Conservation (phyloP, 306 rosid species). For the Cotoneaster glaucophyllus region DNA sequence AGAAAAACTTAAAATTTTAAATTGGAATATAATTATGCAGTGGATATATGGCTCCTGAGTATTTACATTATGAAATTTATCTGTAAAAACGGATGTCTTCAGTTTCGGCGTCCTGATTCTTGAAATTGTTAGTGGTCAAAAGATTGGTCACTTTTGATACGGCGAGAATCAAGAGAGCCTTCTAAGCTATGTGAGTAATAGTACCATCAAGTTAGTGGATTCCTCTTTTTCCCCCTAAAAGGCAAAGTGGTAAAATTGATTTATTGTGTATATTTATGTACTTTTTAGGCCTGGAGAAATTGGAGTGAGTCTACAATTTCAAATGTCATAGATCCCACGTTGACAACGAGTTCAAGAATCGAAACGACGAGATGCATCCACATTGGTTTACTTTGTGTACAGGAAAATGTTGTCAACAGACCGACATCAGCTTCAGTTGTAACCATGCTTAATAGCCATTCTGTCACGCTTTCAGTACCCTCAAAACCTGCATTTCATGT, state of each 20-base stretch:
- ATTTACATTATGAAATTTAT: not conserved
- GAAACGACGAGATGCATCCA: not conserved
- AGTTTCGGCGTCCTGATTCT: slow-evolving; percentile 11
- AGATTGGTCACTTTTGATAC: not conserved
- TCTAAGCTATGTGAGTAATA: slow-evolving; percentile 1
- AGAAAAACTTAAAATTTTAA: not conserved
- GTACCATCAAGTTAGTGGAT: not conserved
- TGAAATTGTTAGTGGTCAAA: slow-evolving; percentile 15
- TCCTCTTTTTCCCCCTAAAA: not conserved
- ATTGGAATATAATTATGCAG: not conserved
- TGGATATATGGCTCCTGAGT: slow-evolving; percentile 27
- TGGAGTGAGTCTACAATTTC: not conserved
- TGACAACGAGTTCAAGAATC: not conserved
- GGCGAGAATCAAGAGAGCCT: not conserved
- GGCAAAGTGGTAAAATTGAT: not conserved
- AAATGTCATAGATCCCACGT: not conserved
- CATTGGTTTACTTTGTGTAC: not conserved
- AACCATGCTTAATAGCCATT: not conserved
- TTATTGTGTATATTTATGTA: not conserved
- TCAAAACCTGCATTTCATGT: not conserved
- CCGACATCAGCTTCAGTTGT: not conserved
- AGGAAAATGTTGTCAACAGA: not conserved
- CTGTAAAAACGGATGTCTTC: slow-evolving; percentile 20
- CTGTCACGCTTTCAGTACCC: not conserved
- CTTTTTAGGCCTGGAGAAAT: not conserved